Evolutionary conservation across 768 basidiomycete species (phyloP), one percentile per base, ranked within the genome.

Genomic region (Naganishia antarctica): DNA sequence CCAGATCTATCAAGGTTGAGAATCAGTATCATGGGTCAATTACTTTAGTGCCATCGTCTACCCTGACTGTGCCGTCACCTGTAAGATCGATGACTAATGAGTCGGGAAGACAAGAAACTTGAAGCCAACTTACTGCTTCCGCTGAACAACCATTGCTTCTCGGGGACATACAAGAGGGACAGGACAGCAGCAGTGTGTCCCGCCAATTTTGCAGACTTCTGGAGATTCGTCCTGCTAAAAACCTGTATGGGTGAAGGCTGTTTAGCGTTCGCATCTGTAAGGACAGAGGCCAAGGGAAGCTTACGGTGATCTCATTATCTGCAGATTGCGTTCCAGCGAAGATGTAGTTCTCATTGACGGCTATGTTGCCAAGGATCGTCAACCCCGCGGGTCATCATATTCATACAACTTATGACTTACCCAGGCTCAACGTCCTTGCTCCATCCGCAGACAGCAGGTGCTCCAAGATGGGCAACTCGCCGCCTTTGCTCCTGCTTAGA

Each of bases 51-150:
- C 59, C 15, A 21, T 8, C 3, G 46, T 41, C 53, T 74, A 91
- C 90, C 71, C 91, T 80, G 41, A 96, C 82, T 7, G 90, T 92
- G 69, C 90, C 90, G 68, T 93, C 91, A 13, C 90, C 91, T 91
- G 60, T 12, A n/a, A 53, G 43, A 64, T 51, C 18, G 26, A 2
- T 13, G 11, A 40, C n/a, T 9, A 40, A 5, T 31, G 23, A 28
- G 23, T 60, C 16, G 7, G 25, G 26, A 21, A n/a, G 43, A 4
- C 45, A 29, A 9, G 11, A 43, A 8, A 2, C 15, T 44, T 32
- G 7, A 16, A 44, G 34, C 1, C 2, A 12, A 51, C 58, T 41
- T n/a, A 89, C 91, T 88, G 48, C 90, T 91, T 4, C 90, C 87
- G 68, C 91, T 94, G 72, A 96, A 89, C 28, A 96, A 73, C 91